These are phyloP conservation scores for Colletotrichum sp. DNA, from an alignment of 2,329 filamentous ascomycete genomes.

Conservation along the genomic window DNA sequence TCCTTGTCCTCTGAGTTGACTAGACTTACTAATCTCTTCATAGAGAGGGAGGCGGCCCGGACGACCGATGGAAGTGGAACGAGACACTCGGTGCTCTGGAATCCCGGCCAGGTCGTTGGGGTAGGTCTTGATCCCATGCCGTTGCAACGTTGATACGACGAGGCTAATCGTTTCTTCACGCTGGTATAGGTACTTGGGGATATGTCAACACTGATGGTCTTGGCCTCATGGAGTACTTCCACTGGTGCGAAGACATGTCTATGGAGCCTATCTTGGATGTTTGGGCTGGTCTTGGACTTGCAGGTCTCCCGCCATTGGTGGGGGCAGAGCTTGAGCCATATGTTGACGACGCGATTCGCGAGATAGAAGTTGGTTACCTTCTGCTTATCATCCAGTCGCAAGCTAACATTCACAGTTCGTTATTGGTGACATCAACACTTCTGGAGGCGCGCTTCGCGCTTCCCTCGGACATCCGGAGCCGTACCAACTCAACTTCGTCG, in stretches of 20 bases:
- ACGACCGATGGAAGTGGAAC: background rate
- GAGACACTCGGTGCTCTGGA: background rate
- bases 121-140: background rate
- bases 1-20: background rate
- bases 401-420: background rate
- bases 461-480: background rate
- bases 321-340: background rate
- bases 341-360: background rate
- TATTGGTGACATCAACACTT: background rate
- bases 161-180: accelerated
- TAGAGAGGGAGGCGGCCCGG: background rate
- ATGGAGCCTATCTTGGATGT: background rate
- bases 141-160: accelerated
- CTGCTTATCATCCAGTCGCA: background rate
- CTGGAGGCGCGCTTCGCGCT: background rate
- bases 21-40: background rate
- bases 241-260: background rate
- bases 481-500: background rate
- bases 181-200: background rate
- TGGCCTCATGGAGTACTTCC: background rate
- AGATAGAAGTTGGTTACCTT: background rate
- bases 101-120: background rate
- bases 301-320: background rate
- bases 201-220: background rate
- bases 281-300: background rate